A percentile compares a stretch with the other conserved stretches of the same genome.
Evolutionary conservation across 345 rosid genomes (phyloP).

Genomic region (Excoecaria cochinchinensis): DNA sequence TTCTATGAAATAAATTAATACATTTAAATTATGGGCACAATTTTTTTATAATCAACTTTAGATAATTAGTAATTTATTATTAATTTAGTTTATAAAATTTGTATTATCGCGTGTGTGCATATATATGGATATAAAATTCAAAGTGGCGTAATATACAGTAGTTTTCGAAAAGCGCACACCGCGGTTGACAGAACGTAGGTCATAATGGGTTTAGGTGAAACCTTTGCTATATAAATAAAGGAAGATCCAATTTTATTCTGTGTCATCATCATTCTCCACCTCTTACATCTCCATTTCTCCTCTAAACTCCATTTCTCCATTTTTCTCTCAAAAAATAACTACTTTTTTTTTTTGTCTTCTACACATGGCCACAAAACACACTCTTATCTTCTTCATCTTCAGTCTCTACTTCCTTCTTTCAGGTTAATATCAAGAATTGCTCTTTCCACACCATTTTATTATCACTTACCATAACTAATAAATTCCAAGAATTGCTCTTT

Average conservation of each 20-base stretch:
- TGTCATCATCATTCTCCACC: not conserved
- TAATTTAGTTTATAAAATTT: too few species aligned
- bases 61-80: too few species aligned
- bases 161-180: not conserved
- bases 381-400: not conserved
- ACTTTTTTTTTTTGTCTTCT: not conserved
- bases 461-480: too few species aligned
- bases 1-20: too few species aligned
- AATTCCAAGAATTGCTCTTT: too few species aligned
- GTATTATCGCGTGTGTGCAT: too few species aligned
- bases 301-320: not conserved
- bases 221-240: not conserved
- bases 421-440: conserved; percentile 6
- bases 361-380: not conserved
- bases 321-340: not conserved
- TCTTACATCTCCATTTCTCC: not conserved
- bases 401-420: not conserved
- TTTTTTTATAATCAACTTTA: too few species aligned
- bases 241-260: not conserved
- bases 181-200: not conserved
- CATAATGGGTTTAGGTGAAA: not conserved
- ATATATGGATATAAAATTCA: too few species aligned
- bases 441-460: not conserved
- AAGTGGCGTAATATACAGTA: too few species aligned
- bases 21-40: too few species aligned